A percentile compares a stretch with the other conserved stretches of the same genome.
phyloP scores from a whole-genome alignment of 164 flowering plant genomes.

The Brasenia schreberi region DNA sequence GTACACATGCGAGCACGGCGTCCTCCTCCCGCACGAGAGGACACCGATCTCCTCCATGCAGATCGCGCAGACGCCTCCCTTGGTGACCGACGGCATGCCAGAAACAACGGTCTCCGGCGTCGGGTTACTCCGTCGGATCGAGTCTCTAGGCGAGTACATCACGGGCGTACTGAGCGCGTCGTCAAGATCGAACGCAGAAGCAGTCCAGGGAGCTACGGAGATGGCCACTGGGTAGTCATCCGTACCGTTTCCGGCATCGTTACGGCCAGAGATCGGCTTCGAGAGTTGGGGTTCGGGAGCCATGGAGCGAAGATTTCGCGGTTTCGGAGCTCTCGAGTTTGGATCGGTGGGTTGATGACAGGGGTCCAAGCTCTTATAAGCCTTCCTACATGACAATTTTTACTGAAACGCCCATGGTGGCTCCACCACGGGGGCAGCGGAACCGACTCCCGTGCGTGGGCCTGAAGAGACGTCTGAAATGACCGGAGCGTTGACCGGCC shows the following conservation, averaged over 20 bases:
- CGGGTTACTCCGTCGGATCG: neutral
- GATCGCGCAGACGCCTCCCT: conserved; percentile 21
- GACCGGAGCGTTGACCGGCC: too few species aligned
- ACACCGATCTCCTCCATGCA: conserved; percentile 31
- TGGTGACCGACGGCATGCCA: neutral
- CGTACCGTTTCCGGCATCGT: neutral
- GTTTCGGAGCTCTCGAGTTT: neutral
- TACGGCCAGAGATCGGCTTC: neutral
- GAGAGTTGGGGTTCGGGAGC: neutral
- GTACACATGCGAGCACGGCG: conserved; percentile 41
- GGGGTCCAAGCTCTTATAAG: neutral
- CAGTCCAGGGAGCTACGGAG: neutral
- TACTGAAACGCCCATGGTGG: neutral
- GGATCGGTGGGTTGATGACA: neutral
- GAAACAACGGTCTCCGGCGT: neutral
- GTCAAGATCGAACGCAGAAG: neutral
- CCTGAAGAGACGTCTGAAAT: too few species aligned
- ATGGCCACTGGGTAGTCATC: neutral
- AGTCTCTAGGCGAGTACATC: neutral
- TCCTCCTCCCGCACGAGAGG: conserved; percentile 8
- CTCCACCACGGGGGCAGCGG: too few species aligned
- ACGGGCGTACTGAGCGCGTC: neutral
- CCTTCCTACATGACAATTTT: neutral
- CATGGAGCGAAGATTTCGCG: neutral
- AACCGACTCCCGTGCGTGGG: too few species aligned